Evolutionary conservation across 768 basidiomycete species (phyloP), one percentile per base, ranked within the genome.

Genomic region (Suillus weaverae): DNA sequence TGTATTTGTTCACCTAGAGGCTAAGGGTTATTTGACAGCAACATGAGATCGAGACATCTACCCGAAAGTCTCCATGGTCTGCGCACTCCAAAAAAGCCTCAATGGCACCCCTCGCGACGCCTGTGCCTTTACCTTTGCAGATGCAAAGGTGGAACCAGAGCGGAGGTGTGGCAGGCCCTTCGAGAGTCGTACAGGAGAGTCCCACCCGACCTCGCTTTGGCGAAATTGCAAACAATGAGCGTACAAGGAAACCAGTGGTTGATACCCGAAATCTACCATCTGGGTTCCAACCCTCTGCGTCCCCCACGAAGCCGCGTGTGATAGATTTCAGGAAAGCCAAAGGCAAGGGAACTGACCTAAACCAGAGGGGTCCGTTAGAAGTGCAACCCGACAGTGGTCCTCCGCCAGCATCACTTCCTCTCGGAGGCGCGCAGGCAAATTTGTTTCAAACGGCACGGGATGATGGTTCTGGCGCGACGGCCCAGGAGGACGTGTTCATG

Each of bases 11-110:
- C 30, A 62, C 30, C 60, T 36, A 55, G 61, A 35, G 43, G 59
- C 50, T 74, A 60, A 71, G 66, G 36, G 46, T 50, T 57, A 59
- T 59, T 55, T 43, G 62, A 64, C 67, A 91, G 90, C 88, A 88
- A 82, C 89, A 88, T 69, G 89, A 90, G 72, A 64, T 88, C 36
- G 89, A 90, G 66, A 83, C 83, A 4, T 78, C 86, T 14, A 71
- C 77, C 26, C 83, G 86, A 20, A 89, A 81, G 70, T 79, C 81
- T 14, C 77, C 84, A 22, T 72, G 74, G 64, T 79, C 85, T 30
- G 71, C 76, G n/a, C 81, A 81, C n/a, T 69, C 81, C 32, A 84
- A 80, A 67, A 81, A 74, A 64, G 67, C 71, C 5, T 62, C 66
- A 6, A 76, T 71, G 55, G 82, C 83, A 10, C 66, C 71, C 35